A percentile compares a stretch with the other conserved stretches of the same genome.
phyloP scores from a whole-genome alignment of 495 filamentous ascomycete genomes.

The Pseudevernia furfuracea region DNA sequence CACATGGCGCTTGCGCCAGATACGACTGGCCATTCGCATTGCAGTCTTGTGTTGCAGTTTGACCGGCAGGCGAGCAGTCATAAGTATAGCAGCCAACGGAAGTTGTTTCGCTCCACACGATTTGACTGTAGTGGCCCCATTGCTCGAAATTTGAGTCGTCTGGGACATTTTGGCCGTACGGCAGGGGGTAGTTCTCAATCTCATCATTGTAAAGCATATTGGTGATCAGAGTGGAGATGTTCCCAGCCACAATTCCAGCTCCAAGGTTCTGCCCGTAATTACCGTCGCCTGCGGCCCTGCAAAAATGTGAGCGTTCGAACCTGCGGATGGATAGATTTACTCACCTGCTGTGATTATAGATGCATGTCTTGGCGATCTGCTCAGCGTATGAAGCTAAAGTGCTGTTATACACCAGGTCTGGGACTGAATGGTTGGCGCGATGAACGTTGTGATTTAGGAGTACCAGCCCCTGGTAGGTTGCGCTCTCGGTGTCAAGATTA shows the following conservation, averaged over 20 bases:
- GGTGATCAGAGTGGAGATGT: slow-evolving; percentile 58
- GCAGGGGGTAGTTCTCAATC: slow-evolving; percentile 40
- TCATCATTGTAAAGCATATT: slow-evolving; percentile 83
- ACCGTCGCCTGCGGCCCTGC: slow-evolving; percentile 42
- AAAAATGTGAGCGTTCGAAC: slow-evolving; percentile 15
- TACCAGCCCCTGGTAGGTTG: slow-evolving; percentile 40
- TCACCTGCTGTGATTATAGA: slow-evolving; percentile 71
- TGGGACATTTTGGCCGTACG: slow-evolving; percentile 37
- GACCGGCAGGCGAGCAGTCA: slow-evolving; percentile 37
- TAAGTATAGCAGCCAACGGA: slow-evolving; percentile 67
- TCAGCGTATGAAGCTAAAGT: slow-evolving; percentile 56
- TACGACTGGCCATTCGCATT: slow-evolving; percentile 20
- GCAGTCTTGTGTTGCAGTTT: slow-evolving; percentile 21
- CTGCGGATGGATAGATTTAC: slow-evolving; percentile 28
- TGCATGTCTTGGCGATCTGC: slow-evolving; percentile 48
- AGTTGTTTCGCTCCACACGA: slow-evolving; percentile 71
- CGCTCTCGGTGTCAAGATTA: slow-evolving; percentile 20
- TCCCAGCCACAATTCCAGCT: slow-evolving; percentile 32
- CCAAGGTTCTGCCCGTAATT: slow-evolving; percentile 85
- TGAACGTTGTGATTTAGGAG: slow-evolving; percentile 78
- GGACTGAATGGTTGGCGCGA: slow-evolving; percentile 73
- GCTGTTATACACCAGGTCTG: slow-evolving; percentile 54
- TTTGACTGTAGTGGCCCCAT: slow-evolving; percentile 86
- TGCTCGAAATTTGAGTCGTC: slow-evolving; percentile 7
- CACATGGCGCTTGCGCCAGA: slow-evolving; percentile 24